A percentile compares a stretch with the other conserved stretches of the same genome.
phyloP scores from a whole-genome alignment of 805 yeast species.

The Saccharomycopsis sp. region DNA sequence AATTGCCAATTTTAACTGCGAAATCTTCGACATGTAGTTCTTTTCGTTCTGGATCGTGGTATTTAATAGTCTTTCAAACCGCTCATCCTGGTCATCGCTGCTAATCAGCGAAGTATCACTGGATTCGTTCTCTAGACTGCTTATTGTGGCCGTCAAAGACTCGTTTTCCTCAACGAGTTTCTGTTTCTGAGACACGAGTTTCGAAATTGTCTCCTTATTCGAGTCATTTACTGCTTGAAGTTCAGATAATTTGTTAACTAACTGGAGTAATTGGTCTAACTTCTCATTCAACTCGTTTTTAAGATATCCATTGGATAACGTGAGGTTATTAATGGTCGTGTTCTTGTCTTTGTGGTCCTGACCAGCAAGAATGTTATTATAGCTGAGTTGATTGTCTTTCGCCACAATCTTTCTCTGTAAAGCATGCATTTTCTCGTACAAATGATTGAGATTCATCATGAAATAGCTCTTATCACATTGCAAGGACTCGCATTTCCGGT shows the following conservation, averaged over 20 bases:
- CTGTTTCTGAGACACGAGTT: slow-evolving; percentile 4
- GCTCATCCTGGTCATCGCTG: neutral
- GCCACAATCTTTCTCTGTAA: slow-evolving; percentile 10
- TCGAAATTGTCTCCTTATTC: slow-evolving; percentile 13
- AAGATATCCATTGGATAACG: slow-evolving; percentile 10
- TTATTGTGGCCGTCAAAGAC: neutral
- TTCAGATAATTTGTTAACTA: slow-evolving; percentile 12
- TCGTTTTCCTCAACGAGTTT: neutral
- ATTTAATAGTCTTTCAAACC: neutral
- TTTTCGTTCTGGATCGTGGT: neutral
- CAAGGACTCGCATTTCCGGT: neutral
- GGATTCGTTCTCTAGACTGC: neutral
- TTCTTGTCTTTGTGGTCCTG: slow-evolving; percentile 5
- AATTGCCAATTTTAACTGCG: neutral
- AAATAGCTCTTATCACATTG: neutral
- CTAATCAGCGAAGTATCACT: neutral
- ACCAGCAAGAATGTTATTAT: slow-evolving; percentile 8
- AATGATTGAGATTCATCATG: slow-evolving; percentile 9
- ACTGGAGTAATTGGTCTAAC: slow-evolving; percentile 9
- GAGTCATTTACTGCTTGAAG: slow-evolving; percentile 13
- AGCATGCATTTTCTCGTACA: slow-evolving; percentile 15
- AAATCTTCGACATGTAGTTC: neutral
- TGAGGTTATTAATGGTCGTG: slow-evolving; percentile 3
- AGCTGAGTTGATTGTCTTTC: slow-evolving; percentile 13
- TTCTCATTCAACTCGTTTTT: slow-evolving; percentile 13